Evolutionary conservation across 202 grass and related monocot genomes (phyloP), one percentile per base, ranked within the genome.

Genomic region (Dendrocalamus latiflorus): DNA sequence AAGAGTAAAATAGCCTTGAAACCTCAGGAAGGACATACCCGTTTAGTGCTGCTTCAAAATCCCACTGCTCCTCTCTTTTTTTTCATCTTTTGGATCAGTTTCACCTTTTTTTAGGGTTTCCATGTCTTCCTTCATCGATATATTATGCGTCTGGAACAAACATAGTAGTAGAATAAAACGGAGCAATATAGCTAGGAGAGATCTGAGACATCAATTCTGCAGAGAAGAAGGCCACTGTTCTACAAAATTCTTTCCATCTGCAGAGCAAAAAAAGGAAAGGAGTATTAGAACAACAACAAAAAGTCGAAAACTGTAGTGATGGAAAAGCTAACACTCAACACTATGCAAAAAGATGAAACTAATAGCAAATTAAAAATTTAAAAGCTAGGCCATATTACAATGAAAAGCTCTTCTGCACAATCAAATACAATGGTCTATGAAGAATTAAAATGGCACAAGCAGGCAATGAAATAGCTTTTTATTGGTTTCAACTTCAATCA

Each of bases 211-310:
- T 93, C 68, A 93, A 74, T 78, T 91, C 80, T 94, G 76, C 30
- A 91, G 77, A 65, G 88, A 93, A 85, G 88, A 90, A 89, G 93
- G 89, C 88, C 88, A 91, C 60, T 86, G 78, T 37, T 97, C 81
- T 80, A 93, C 89, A 85, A 89, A 91, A 87, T 90, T 93, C 58
- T 85, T 86, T 43, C 74, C 86, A 54, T 86, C 93, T 93, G 91
- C 74, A 84, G 20, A 90, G 83, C n/a, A 38, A 25, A 42, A 9
- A 80, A 10, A 41, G 33, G 51, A 80, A 79, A 78, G 18, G 17
- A 78, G 2, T 22, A 70, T 86, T 70, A 82, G 57, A 83, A 43
- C 10, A 69, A 53, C 10, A 12, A 55, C 21, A 75, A 25, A 49
- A 49, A 6, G 5, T 53, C 2, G 1, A 8, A 76, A 69, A 61